Evolutionary conservation across 2,329 filamentous ascomycete genomes (phyloP).

Genomic region (Gaeumannomyces tritici): DNA sequence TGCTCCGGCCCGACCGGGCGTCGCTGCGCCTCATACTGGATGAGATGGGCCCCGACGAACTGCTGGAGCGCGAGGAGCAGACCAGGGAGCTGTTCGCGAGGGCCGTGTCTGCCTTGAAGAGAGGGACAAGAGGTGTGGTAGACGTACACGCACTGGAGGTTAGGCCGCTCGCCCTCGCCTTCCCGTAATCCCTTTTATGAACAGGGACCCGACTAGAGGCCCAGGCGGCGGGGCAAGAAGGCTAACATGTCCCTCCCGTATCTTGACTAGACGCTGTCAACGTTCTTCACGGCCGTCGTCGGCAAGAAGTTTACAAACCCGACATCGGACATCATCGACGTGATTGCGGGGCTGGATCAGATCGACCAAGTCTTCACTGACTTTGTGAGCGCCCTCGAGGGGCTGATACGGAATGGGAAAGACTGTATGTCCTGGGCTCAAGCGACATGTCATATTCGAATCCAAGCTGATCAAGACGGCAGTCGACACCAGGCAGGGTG

Average conservation of each 20-base stretch:
- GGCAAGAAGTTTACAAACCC: constrained; percentile 90
- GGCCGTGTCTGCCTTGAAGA: constrained; percentile 59
- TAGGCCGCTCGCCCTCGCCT: constrained; percentile 21
- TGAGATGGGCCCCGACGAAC: constrained; percentile 60
- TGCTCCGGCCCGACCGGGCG: constrained; percentile 68
- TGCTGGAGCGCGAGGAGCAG: constrained; percentile 68
- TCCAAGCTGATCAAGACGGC: neutral
- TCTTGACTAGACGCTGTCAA: constrained; percentile 65
- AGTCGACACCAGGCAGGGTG: constrained; percentile 71
- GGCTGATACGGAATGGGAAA: constrained; percentile 68
- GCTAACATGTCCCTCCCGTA: neutral
- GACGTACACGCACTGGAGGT: constrained; percentile 83
- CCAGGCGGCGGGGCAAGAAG: neutral
- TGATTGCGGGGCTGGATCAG: constrained; percentile 81
- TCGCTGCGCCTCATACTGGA: constrained; percentile 61
- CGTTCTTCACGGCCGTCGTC: constrained; percentile 74
- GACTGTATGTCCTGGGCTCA: constrained; percentile 42
- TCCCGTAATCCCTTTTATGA: neutral
- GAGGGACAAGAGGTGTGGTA: constrained; percentile 37
- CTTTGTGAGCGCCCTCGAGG: constrained; percentile 74
- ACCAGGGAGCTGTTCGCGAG: constrained; percentile 70
- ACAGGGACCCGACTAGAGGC: neutral
- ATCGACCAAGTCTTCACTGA: constrained; percentile 83
- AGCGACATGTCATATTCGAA: neutral
- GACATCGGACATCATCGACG: constrained; percentile 85